These are phyloP conservation scores for Conticribra guillardii DNA, from an alignment of 108 stramenopile genomes.

Conservation along the genomic window DNA sequence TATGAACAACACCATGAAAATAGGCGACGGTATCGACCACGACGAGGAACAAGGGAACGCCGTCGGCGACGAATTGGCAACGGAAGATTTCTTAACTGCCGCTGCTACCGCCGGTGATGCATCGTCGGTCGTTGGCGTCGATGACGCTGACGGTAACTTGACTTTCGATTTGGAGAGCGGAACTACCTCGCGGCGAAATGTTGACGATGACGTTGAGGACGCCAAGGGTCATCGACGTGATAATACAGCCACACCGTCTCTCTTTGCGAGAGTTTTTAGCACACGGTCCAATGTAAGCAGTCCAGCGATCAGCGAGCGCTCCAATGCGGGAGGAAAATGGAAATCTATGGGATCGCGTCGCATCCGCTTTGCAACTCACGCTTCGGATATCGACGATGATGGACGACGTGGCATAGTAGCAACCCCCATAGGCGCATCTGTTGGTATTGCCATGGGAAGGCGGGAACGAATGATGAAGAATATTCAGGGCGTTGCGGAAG, in stretches of 20 bases:
- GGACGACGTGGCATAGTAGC: conserved; percentile 15
- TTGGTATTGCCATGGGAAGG: conserved; percentile 2
- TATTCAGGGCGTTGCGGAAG: neutral
- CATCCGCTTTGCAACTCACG: conserved; percentile 4
- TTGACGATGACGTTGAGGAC: no score
- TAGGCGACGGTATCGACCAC: no score
- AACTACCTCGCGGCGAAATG: no score
- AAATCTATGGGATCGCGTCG: conserved; percentile 1
- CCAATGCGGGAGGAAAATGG: neutral
- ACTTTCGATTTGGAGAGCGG: no score
- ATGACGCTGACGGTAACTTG: neutral
- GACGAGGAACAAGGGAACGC: neutral
- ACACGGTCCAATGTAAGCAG: neutral
- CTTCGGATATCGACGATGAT: conserved; percentile 3
- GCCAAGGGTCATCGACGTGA: no score
- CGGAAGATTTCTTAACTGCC: neutral
- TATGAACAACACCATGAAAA: no score
- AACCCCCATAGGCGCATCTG: neutral
- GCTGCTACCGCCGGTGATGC: neutral
- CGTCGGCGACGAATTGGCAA: neutral
- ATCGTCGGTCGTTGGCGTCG: neutral
- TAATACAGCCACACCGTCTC: no score
- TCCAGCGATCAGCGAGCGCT: neutral
- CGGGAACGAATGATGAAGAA: conserved; percentile 8
- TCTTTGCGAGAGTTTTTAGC: neutral